Conservation (phyloP, 1,284 basidiomycete genomes). For the Leccinum subfulvum region DNA sequence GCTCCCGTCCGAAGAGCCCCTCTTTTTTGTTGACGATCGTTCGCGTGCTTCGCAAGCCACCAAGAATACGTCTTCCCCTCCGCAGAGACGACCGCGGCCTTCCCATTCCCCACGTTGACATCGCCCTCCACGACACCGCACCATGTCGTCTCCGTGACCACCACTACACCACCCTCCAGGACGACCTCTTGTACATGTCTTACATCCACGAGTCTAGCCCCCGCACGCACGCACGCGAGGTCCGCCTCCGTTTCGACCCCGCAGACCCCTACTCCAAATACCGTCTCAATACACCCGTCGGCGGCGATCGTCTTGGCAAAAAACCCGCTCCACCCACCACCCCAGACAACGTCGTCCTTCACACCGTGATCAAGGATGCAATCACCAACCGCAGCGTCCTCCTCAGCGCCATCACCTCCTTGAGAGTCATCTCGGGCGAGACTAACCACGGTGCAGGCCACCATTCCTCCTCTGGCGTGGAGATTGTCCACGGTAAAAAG, state of each 20-base stretch:
- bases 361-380: slow-evolving; percentile 82
- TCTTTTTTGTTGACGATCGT: slow-evolving; percentile 45
- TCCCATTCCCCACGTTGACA: slow-evolving; percentile 64
- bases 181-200: slow-evolving; percentile 94
- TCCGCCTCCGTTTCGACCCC: slow-evolving; percentile 74
- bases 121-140: slow-evolving; percentile 70
- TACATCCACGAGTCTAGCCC: slow-evolving; percentile 73
- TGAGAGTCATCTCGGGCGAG: slow-evolving; percentile 88
- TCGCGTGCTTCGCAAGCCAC: slow-evolving; percentile 37
- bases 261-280: slow-evolving; percentile 77
- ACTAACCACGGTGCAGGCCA: slow-evolving; percentile 68
- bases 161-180: slow-evolving; percentile 80
- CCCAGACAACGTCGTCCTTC: slow-evolving; percentile 72
- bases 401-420: slow-evolving; percentile 82
- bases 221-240: slow-evolving; percentile 52
- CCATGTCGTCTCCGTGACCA: slow-evolving; percentile 80
- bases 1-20: slow-evolving; percentile 51
- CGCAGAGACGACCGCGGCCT: slow-evolving; percentile 50
- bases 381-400: slow-evolving; percentile 74
- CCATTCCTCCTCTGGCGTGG: slow-evolving; percentile 71
- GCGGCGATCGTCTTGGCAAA: slow-evolving; percentile 66
- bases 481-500: slow-evolving; percentile 78
- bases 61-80: slow-evolving; percentile 46
- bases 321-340: slow-evolving; percentile 64
- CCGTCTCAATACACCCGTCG: slow-evolving; percentile 71